Conservation (phyloP, 345 rosid species). For the Pugionium cornutum region DNA sequence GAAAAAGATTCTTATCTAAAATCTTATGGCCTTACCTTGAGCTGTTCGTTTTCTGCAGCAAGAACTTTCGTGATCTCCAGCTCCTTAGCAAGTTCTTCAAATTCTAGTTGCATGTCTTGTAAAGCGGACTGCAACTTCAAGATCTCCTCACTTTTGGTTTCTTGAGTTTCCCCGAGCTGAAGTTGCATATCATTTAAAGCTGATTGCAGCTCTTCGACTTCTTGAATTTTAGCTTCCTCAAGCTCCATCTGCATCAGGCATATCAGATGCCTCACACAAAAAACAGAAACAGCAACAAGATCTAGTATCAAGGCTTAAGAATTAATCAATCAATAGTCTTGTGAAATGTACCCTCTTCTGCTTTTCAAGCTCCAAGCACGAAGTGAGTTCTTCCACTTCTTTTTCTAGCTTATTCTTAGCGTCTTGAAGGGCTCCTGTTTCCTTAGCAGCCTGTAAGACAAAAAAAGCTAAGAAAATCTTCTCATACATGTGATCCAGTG, state of each 20-base stretch:
- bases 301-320: conserved; percentile 8
- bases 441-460: conserved; percentile 42
- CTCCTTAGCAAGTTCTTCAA: conserved; percentile 66
- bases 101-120: conserved; percentile 53
- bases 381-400: conserved; percentile 39
- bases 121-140: conserved; percentile 51
- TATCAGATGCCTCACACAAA: conserved; percentile 32
- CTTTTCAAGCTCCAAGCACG: conserved; percentile 49
- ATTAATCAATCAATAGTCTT: neutral
- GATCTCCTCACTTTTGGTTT: conserved; percentile 49
- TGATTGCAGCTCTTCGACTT: conserved; percentile 43
- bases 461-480: conserved; percentile 12
- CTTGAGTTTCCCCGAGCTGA: conserved; percentile 72
- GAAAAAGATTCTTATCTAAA: conserved; percentile 14
- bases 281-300: conserved; percentile 14
- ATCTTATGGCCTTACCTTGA: conserved; percentile 57
- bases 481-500: neutral
- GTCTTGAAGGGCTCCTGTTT: conserved; percentile 47
- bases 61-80: conserved; percentile 65
- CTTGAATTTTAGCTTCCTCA: conserved; percentile 51
- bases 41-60: conserved; percentile 74
- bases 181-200: conserved; percentile 47
- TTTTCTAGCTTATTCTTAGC: conserved; percentile 41
- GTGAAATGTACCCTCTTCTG: conserved; percentile 36
- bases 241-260: conserved; percentile 58